These are phyloP conservation scores for Vaccinium darrowii DNA, from an alignment of 148 eudicot species.

Conservation along the genomic window DNA sequence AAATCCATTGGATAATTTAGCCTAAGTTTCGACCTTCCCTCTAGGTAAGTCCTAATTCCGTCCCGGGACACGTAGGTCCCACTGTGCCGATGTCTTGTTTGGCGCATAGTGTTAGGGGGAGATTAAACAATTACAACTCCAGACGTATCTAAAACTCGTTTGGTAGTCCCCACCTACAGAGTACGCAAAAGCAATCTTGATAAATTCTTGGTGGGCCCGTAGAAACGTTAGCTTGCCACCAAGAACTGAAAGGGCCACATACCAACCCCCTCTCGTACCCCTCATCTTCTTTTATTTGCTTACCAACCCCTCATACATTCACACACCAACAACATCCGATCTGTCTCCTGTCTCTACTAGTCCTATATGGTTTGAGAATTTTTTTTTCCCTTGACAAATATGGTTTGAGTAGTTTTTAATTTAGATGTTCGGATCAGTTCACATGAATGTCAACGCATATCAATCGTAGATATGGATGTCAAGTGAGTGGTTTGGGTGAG, in stretches of 20 bases:
- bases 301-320: background rate
- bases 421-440: no score
- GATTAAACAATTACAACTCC: background rate
- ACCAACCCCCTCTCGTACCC: background rate
- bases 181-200: background rate
- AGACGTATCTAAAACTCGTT: background rate
- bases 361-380: background rate
- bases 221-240: background rate
- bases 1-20: no score
- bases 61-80: no score
- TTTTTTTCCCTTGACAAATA: no score
- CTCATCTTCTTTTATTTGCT: background rate
- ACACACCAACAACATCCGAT: background rate
- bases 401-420: no score
- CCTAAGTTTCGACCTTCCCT: no score
- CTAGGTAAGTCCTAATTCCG: no score
- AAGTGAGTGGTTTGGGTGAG: no score
- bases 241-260: background rate
- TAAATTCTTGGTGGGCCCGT: slow-evolving; percentile 1
- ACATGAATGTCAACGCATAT: no score
- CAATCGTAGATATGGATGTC: no score
- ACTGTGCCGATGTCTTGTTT: no score
- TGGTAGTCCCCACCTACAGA: background rate
- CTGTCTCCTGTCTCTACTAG: background rate
- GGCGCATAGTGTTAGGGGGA: background rate